These are phyloP conservation scores for Chalara sp. DNA, from an alignment of 2,329 filamentous ascomycete genomes.

Conservation along the genomic window DNA sequence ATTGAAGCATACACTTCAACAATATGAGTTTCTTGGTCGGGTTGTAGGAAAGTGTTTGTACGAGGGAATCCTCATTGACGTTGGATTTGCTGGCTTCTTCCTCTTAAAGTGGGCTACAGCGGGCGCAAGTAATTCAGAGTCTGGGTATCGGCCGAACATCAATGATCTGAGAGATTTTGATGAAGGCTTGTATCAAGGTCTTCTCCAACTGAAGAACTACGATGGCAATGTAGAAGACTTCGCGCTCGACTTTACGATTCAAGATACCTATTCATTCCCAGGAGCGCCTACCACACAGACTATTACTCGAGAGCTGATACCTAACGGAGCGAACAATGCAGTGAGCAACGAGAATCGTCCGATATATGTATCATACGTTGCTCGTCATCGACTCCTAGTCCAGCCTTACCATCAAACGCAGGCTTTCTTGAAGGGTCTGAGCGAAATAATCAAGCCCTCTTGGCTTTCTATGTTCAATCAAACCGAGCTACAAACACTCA, in stretches of 20 bases:
- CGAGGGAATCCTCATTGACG: constrained; percentile 90
- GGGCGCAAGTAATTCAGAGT: constrained; percentile 56
- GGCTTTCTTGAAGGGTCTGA: constrained; percentile 81
- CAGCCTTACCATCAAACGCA: constrained; percentile 78
- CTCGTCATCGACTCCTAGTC: constrained; percentile 74
- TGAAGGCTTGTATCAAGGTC: constrained; percentile 80
- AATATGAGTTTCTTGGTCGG: constrained; percentile 87
- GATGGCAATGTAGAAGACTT: constrained; percentile 74
- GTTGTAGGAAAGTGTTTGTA: constrained; percentile 96
- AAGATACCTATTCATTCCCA: constrained; percentile 56
- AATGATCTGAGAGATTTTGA: constrained; percentile 93
- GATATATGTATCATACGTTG: constrained; percentile 90
- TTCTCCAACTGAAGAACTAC: constrained; percentile 80
- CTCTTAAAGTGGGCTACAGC: constrained; percentile 88
- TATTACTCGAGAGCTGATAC: constrained; percentile 68
- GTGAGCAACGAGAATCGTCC: constrained; percentile 91
- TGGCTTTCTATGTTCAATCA: constrained; percentile 99
- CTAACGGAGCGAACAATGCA: constrained; percentile 65
- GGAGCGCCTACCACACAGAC: constrained; percentile 44
- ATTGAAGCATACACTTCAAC: constrained; percentile 56
- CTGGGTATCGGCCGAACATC: constrained; percentile 80
- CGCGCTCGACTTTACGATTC: constrained; percentile 81
- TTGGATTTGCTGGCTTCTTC: constrained; percentile 92
- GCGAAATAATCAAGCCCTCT: constrained; percentile 78
- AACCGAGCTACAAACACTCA: constrained; percentile 83